Percentiles rank a stretch among this genome's conserved stretches.
Evolutionary conservation across 2,329 filamentous ascomycete species (phyloP).

Genomic region (Leptographium procerum): DNA sequence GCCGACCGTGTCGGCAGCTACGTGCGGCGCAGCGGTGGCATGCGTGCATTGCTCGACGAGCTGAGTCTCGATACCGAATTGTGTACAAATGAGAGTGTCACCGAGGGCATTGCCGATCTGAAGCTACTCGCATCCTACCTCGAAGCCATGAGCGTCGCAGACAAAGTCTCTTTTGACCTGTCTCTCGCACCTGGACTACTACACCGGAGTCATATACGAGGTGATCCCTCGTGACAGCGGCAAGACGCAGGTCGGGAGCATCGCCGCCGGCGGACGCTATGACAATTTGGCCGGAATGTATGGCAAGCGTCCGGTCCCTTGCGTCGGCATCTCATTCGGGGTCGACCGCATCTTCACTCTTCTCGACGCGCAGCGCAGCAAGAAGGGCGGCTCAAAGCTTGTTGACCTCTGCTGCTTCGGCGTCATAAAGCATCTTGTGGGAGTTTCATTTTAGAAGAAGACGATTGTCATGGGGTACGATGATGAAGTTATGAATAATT

Average conservation of each 20-base stretch:
- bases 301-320: conserved; percentile 76
- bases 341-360: conserved; percentile 94
- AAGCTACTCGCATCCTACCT: conserved; percentile 71
- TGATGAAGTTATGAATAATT: too few relatives aligned
- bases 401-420: too few relatives aligned
- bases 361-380: conserved; percentile 61
- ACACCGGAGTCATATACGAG: conserved; percentile 80
- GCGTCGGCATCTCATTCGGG: conserved; percentile 84
- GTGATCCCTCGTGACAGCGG: conserved; percentile 35
- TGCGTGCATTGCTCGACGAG: conserved; percentile 57
- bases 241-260: conserved; percentile 61
- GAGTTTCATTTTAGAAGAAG: too few relatives aligned
- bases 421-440: too few relatives aligned
- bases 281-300: conserved; percentile 95
- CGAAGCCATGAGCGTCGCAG: conserved; percentile 60
- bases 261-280: conserved; percentile 83
- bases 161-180: conserved; percentile 77
- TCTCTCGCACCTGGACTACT: conserved; percentile 53
- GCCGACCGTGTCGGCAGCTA: conserved; percentile 83
- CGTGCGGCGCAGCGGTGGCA: conserved; percentile 32
- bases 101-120: conserved; percentile 73
- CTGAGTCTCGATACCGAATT: conserved; percentile 58
- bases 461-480: too few relatives aligned
- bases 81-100: conserved; percentile 60
- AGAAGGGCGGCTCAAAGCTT: conserved; percentile 20